A percentile compares a stretch with the other conserved stretches of the same genome.
Conservation (phyloP, 1,139 yeast species). For the Taphrina deformans region DNA sequence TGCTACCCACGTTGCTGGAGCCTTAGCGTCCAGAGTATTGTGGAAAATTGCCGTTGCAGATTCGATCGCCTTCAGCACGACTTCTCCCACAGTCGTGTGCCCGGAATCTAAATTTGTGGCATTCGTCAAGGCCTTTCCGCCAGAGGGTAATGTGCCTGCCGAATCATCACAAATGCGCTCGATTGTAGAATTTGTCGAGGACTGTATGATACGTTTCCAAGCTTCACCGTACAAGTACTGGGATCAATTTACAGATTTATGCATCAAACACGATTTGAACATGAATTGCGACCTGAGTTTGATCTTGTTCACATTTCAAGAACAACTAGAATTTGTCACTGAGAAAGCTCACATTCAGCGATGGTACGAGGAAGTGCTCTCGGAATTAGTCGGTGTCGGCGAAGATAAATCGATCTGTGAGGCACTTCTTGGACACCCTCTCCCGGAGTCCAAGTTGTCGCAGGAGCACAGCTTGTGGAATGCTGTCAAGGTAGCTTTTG, state of each 20-base stretch:
- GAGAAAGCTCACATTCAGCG: neutral
- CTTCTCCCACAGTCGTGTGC: neutral
- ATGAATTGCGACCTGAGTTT: neutral
- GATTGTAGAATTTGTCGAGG: slow-evolving; percentile 8
- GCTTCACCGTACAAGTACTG: slow-evolving; percentile 26
- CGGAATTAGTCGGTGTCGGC: neutral
- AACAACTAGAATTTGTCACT: slow-evolving; percentile 4
- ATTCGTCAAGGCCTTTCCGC: neutral
- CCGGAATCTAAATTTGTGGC: slow-evolving; percentile 5
- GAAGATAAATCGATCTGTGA: slow-evolving; percentile 12
- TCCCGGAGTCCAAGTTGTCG: neutral
- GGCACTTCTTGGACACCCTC: neutral
- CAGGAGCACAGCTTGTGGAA: slow-evolving; percentile 1
- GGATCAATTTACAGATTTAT: neutral
- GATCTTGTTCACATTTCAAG: neutral
- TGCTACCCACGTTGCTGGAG: neutral
- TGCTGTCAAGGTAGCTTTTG: neutral
- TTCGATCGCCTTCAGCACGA: slow-evolving; percentile 12
- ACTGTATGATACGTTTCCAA: slow-evolving; percentile 20
- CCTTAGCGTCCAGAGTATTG: neutral
- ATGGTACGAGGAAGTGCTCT: slow-evolving; percentile 3
- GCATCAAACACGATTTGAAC: neutral
- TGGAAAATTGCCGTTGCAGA: neutral
- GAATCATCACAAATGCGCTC: neutral
- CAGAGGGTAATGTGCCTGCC: neutral